Evolutionary conservation across 1,139 yeast genomes (phyloP).

Genomic region (Debaryomycetaceae sp.): DNA sequence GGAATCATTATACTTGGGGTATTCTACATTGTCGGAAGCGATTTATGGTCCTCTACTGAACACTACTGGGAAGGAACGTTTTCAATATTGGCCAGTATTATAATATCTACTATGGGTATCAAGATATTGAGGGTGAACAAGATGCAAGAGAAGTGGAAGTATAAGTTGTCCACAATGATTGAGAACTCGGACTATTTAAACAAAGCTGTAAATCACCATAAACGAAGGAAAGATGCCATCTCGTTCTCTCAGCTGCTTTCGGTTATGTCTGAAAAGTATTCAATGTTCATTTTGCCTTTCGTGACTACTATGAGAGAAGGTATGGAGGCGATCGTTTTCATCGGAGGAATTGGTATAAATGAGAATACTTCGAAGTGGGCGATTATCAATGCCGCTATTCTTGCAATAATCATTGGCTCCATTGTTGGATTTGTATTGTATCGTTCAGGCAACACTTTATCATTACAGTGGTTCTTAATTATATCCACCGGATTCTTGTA

Average conservation of each 20-base stretch:
- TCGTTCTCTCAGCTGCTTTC: slow-evolving; percentile 6
- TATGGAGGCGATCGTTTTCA: slow-evolving; percentile 45
- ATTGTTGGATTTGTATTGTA: slow-evolving; percentile 35
- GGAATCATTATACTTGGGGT: slow-evolving; percentile 35
- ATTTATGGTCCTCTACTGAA: slow-evolving; percentile 42
- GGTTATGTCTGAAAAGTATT: slow-evolving; percentile 30
- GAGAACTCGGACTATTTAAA: slow-evolving; percentile 16
- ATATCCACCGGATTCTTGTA: slow-evolving; percentile 40
- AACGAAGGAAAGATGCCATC: neutral
- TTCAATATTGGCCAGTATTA: slow-evolving; percentile 41
- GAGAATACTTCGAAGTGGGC: slow-evolving; percentile 35
- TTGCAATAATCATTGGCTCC: slow-evolving; percentile 30
- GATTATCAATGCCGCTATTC: slow-evolving; percentile 26
- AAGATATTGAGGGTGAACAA: slow-evolving; percentile 40
- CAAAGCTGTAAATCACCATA: slow-evolving; percentile 8
- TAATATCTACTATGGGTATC: slow-evolving; percentile 44
- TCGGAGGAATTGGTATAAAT: slow-evolving; percentile 47
- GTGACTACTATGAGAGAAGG: slow-evolving; percentile 47
- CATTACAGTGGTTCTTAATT: slow-evolving; percentile 40
- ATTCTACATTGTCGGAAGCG: slow-evolving; percentile 37
- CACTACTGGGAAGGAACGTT: slow-evolving; percentile 49
- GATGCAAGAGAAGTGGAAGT: slow-evolving; percentile 84
- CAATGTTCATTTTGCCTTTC: slow-evolving; percentile 42
- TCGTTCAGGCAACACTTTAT: slow-evolving; percentile 40
- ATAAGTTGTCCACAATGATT: slow-evolving; percentile 44